Conservation (phyloP, 1,284 basidiomycete species). For the Trichosporon sp. region DNA sequence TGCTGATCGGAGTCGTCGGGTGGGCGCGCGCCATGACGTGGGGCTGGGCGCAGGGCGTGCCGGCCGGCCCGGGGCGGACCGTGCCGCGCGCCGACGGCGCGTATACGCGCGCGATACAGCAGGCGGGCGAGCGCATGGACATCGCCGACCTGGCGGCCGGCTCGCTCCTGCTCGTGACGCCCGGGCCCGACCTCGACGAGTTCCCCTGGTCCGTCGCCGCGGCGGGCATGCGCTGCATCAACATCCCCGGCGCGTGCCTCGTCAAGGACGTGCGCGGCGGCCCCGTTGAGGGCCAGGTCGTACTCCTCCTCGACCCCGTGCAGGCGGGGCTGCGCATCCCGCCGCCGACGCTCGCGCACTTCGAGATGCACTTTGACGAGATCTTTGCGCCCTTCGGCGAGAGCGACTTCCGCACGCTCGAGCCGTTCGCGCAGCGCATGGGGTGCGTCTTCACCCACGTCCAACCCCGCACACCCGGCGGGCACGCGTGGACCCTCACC, state of each 20-base stretch:
- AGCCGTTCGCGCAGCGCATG: background rate
- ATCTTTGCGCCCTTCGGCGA: background rate
- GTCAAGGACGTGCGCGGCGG: background rate
- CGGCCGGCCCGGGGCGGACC: background rate
- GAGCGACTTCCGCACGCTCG: background rate
- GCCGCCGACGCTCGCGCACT: background rate
- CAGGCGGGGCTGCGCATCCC: background rate
- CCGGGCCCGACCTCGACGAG: background rate
- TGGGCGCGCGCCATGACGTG: background rate
- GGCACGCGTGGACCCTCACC: background rate
- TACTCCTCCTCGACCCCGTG: background rate
- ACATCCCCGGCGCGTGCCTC: background rate
- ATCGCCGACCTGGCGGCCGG: background rate
- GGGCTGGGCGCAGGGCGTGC: background rate
- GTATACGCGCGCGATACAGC: background rate
- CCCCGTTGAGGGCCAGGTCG: background rate
- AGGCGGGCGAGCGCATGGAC: background rate
- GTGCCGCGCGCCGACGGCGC: background rate
- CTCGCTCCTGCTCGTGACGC: background rate
- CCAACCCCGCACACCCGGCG: background rate
- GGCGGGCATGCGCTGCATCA: background rate
- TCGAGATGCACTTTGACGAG: background rate
- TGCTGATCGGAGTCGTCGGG: background rate
- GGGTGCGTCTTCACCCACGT: background rate
- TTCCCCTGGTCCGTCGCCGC: background rate